Evolutionary conservation across 805 yeast species (phyloP), one percentile per base, ranked within the genome.

Genomic region (Crinitomyces ghanaensis): DNA sequence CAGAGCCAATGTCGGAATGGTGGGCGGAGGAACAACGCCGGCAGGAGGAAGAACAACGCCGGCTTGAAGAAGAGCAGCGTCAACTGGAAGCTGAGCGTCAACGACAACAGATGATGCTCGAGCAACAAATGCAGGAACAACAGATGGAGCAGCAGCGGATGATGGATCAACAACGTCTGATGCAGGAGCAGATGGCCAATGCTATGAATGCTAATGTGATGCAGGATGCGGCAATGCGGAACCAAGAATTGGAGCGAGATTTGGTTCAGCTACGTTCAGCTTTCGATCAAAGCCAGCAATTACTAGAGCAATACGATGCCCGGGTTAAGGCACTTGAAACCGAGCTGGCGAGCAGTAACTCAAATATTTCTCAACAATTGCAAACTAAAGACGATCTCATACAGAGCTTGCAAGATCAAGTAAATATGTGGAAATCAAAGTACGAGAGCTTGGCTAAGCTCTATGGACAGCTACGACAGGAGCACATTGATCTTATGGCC

Each of bases 381-480:
- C 72, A 73, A 2, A 67, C 85, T 4, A 83, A 80, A 47, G 84
- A 81, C 44, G 91, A 82, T 41, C 76, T 77, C 47, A 59, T 81
- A 30, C 66, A 56, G 34, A 65, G 68, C 34, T 53, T 83, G 29
- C 84, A 78, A 48, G 86, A 81, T 34, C 94, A 85, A 56, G 66
- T 80, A 26, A 62, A 56, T 18, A 68, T 71, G 40, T 86, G 95
- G 94, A 74, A 81, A 41, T 72, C 71, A 34, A 86, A 86, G 60
- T 86, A 86, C 57, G 95, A 85, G 50, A 69, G 91, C 0, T 65
- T 86, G 41, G 95, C 95, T 4, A 83, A 83, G 49, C 64, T 86
- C 43, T 86, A 86, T 55, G 77, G 93, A 2, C 95, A 85, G 57
- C 64, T 86, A 45, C 77, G 96, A 51, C 93, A 82, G 57, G 96